Evolutionary conservation across 2,329 filamentous ascomycete species (phyloP).

Genomic region (Madurella mycetomatis): DNA sequence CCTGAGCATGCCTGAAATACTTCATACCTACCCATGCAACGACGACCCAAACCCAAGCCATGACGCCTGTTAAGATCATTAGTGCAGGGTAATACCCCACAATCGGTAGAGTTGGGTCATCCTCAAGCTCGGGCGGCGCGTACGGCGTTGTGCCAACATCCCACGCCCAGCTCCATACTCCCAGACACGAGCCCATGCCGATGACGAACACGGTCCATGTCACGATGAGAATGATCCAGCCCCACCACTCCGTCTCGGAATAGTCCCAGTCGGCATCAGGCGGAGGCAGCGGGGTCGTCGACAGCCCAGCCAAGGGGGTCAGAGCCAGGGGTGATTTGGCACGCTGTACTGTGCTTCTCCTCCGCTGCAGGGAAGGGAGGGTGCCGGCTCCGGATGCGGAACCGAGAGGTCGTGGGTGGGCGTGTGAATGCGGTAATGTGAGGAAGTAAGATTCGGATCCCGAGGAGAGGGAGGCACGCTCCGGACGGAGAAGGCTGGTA

Average conservation of each 20-base stretch:
- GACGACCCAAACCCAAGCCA: slow-evolving; percentile 99
- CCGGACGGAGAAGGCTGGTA: slow-evolving; percentile 17
- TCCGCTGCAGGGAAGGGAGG: slow-evolving; percentile 38
- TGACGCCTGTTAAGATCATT: slow-evolving; percentile 87
- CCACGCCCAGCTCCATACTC: slow-evolving; percentile 98
- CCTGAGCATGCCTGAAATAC: slow-evolving; percentile 96
- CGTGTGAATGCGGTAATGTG: slow-evolving; percentile 25
- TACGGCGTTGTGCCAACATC: slow-evolving; percentile 95
- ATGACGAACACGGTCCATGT: slow-evolving; percentile 97
- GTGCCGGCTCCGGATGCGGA: slow-evolving; percentile 4
- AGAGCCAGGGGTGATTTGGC: slow-evolving; percentile 59
- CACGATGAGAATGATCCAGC: slow-evolving; percentile 83
- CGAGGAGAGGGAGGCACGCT: slow-evolving; percentile 45
- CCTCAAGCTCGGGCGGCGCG: slow-evolving; percentile 89
- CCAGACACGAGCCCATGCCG: slow-evolving; percentile 92
- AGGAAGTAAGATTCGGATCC: slow-evolving; percentile 61
- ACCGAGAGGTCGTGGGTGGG: slow-evolving; percentile 16
- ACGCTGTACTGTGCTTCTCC: slow-evolving; percentile 45
- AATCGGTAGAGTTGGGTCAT: slow-evolving; percentile 90
- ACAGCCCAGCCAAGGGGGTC: slow-evolving; percentile 39
- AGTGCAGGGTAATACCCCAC: slow-evolving; percentile 95
- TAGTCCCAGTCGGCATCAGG: slow-evolving; percentile 74
- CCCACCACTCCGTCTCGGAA: slow-evolving; percentile 95
- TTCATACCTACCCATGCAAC: slow-evolving; percentile 99
- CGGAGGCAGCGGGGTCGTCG: slow-evolving; percentile 44